A percentile compares a stretch with the other conserved stretches of the same genome.
Conservation (phyloP, 2,329 filamentous ascomycete species). For the Phialophora macrospora region DNA sequence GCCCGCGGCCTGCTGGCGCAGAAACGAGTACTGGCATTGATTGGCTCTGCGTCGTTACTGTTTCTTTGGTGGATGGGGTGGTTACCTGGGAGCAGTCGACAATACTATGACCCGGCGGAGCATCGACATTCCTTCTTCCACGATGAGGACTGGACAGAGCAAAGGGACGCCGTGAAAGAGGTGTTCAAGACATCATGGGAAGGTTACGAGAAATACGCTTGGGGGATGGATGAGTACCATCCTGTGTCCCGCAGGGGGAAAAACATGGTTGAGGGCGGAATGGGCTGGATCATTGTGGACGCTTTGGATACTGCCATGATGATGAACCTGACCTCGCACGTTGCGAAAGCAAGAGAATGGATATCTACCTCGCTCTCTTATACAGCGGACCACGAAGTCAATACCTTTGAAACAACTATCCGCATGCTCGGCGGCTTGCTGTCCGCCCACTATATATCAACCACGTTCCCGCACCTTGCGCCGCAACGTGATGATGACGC, state of each 20-base stretch:
- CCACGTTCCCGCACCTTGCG: slow-evolving; percentile 76
- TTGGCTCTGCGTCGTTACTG: slow-evolving; percentile 61
- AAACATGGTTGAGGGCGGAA: slow-evolving; percentile 84
- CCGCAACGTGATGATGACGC: slow-evolving; percentile 72
- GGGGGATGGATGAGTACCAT: slow-evolving; percentile 92
- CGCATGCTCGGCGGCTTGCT: slow-evolving; percentile 93
- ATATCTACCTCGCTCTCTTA: slow-evolving; percentile 79
- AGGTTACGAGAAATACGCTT: slow-evolving; percentile 88
- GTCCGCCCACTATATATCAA: slow-evolving; percentile 93
- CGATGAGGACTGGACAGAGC: slow-evolving; percentile 71
- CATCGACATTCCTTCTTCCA: slow-evolving; percentile 28
- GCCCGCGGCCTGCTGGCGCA: slow-evolving; percentile 66
- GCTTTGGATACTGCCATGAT: slow-evolving; percentile 95
- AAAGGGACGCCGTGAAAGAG: slow-evolving; percentile 81
- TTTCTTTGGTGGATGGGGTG: slow-evolving; percentile 73
- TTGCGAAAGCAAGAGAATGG: slow-evolving; percentile 87
- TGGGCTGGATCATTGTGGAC: slow-evolving; percentile 99
- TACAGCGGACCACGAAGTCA: slow-evolving; percentile 85
- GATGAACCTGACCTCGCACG: slow-evolving; percentile 90
- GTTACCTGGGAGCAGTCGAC: slow-evolving; percentile 46
- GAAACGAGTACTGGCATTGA: slow-evolving; percentile 62
- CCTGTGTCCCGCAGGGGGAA: slow-evolving; percentile 77
- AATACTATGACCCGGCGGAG: slow-evolving; percentile 27
- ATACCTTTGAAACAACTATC: slow-evolving; percentile 97
- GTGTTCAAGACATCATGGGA: slow-evolving; percentile 92